Conservation (phyloP, 352 stramenopile species). For the Pythium biforme region DNA sequence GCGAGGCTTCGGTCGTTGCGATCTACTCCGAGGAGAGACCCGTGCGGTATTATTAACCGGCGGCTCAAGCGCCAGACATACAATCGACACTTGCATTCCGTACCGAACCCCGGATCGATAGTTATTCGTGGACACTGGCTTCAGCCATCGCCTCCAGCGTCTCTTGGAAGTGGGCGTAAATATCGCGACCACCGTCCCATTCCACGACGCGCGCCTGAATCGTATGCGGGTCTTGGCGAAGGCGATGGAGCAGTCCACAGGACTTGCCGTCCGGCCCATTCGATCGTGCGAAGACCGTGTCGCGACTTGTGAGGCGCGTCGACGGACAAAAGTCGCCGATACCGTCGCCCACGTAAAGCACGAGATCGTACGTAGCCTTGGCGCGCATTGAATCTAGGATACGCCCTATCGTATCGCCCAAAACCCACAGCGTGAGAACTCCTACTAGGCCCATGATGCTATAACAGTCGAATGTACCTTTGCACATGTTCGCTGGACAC, state of each 20-base stretch:
- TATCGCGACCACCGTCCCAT: constrained; percentile 39
- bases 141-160: not conserved
- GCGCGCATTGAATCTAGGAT: constrained; percentile 41
- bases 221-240: constrained; percentile 28
- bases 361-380: constrained; percentile 30
- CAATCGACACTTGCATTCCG: too few relatives aligned
- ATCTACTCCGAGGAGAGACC: too few relatives aligned
- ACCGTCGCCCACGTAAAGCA: constrained; percentile 60
- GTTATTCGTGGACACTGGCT: too few relatives aligned
- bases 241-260: constrained; percentile 36
- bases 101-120: too few relatives aligned
- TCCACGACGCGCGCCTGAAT: constrained; percentile 37
- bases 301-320: constrained; percentile 31
- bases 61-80: not conserved
- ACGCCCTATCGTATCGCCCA: constrained; percentile 18
- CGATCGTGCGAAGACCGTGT: constrained; percentile 12
- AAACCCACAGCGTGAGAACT: too few relatives aligned
- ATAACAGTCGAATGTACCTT: constrained; percentile 28
- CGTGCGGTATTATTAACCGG: too few relatives aligned
- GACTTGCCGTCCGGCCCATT: constrained; percentile 26
- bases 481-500: constrained; percentile 65
- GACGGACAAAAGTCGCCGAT: constrained; percentile 51
- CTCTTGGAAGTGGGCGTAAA: constrained; percentile 3
- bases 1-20: too few relatives aligned
- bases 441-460: too few relatives aligned